These are phyloP conservation scores for Flaveria ramosissima DNA, from an alignment of 129 eudicot species.

Conservation along the genomic window DNA sequence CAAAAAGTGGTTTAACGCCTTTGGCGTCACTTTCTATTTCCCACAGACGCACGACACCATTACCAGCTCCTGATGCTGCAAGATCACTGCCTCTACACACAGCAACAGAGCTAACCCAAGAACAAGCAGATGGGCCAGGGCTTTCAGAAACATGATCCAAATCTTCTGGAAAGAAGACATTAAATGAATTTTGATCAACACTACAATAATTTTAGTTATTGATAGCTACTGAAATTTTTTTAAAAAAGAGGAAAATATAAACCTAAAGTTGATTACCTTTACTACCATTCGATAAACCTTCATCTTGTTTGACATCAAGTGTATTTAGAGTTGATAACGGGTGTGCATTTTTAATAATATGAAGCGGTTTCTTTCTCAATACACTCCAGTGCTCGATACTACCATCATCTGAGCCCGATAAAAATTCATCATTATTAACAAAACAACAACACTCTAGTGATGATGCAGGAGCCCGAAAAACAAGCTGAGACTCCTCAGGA, in stretches of 20 bases:
- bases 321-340: constrained; percentile 36
- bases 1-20: constrained; percentile 77
- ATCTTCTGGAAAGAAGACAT: constrained; percentile 38
- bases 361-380: constrained; percentile 78
- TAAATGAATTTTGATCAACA: not conserved
- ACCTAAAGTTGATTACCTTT: constrained; percentile 41
- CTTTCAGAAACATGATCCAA: constrained; percentile 26
- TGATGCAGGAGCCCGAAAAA: constrained; percentile 81
- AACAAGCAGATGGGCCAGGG: constrained; percentile 47
- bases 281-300: constrained; percentile 55
- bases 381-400: constrained; percentile 86
- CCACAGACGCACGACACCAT: constrained; percentile 84
- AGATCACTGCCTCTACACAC: constrained; percentile 91
- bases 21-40: constrained; percentile 67
- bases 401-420: constrained; percentile 98
- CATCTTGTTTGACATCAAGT: constrained; percentile 32
- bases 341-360: constrained; percentile 85
- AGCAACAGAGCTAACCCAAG: constrained; percentile 87
- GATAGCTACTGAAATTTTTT: not conserved
- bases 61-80: constrained; percentile 99
- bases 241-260: not conserved
- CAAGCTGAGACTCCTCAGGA: constrained; percentile 84
- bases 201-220: not conserved
- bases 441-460: constrained; percentile 91
- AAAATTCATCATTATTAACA: constrained; percentile 77